Conservation (phyloP, 2,329 filamentous ascomycete genomes). For the Alternaria novae-zelandiae region DNA sequence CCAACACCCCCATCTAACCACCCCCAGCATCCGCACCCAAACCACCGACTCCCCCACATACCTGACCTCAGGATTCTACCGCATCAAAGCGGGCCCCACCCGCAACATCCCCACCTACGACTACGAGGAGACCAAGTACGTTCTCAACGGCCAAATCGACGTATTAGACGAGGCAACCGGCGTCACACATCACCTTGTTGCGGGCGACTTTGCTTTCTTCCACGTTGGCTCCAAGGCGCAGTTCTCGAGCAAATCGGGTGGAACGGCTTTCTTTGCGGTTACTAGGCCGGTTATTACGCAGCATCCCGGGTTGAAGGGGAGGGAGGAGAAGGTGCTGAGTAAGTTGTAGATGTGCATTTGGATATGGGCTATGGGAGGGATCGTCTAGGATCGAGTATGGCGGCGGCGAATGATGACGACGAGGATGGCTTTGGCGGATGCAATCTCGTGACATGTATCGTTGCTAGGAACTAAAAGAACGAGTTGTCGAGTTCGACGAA, state of each 20-base stretch:
- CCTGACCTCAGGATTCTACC: conserved; percentile 37
- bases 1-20: neutral
- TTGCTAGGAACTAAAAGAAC: neutral
- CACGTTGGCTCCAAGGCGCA: conserved; percentile 30
- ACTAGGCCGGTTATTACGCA: conserved; percentile 27
- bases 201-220: conserved; percentile 37
- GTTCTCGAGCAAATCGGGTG: conserved; percentile 30
- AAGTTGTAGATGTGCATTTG: conserved; percentile 10
- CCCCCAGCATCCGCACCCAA: conserved; percentile 24
- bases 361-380: neutral
- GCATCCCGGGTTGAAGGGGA: conserved; percentile 25
- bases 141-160: conserved; percentile 33
- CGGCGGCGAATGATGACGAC: neutral
- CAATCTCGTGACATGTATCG: neutral
- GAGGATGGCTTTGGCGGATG: neutral
- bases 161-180: conserved; percentile 35
- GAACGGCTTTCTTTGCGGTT: conserved; percentile 31
- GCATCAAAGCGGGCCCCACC: conserved; percentile 28
- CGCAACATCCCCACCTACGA: conserved; percentile 27
- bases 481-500: neutral
- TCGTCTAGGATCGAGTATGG: no score
- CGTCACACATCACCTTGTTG: conserved; percentile 31
- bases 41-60: conserved; percentile 28
- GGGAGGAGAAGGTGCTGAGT: conserved; percentile 24
- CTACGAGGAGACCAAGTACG: conserved; percentile 36